Base-by-base conservation (phyloP, 2,329 filamentous ascomycete genomes). In the Trichoderma polysporum region DNA sequence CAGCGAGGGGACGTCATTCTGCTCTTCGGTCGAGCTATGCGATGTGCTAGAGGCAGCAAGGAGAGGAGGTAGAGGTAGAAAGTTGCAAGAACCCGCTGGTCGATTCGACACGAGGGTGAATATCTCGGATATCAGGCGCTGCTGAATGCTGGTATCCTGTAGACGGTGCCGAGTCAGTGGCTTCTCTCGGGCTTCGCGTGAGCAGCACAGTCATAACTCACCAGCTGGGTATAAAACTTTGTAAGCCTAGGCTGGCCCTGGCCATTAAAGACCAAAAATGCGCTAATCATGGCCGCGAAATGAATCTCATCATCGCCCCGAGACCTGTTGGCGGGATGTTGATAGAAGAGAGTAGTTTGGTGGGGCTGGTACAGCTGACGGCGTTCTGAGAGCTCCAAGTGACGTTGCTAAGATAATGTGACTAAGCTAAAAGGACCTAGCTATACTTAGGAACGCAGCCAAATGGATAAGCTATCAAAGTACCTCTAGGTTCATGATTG, bases 201-300 rank as follows among this genome's bases (percentile, higher is more conserved):
- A 8, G 27, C 17, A 2, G 27, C 2, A 12, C 15, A 4, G 31
- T n/a, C 62, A 53, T 35, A 63, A 67, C 74, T 73, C 72, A 97
- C 94, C 72, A 99, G 88, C 78, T 98, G 94, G 2, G 94, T 97
- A 79, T 99, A 99, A 84, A 99, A 99, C 76, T 98, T 98, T 74
- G 94, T 98, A 78, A 99, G 86, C 66, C 95, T 91, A 41, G 95
- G 94, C 80, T 99, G 94, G 70, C 95, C 95, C 74, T 94, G 93
- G 83, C 97, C 97, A 77, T 99, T 99, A 85, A 99, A 99, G 78
- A 99, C 94, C 71, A 99, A 85, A 69, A 99, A 94, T 35, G 96
- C 95, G 84, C 97, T 99, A 80, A 99, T 98, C 95, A 99, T 99
- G 72, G 72, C 81, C 61, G 68, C 66, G 67, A 33, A 69, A 2